Conservation (phyloP, 2,329 filamentous ascomycete genomes). For the Fusarium dlaminii region DNA sequence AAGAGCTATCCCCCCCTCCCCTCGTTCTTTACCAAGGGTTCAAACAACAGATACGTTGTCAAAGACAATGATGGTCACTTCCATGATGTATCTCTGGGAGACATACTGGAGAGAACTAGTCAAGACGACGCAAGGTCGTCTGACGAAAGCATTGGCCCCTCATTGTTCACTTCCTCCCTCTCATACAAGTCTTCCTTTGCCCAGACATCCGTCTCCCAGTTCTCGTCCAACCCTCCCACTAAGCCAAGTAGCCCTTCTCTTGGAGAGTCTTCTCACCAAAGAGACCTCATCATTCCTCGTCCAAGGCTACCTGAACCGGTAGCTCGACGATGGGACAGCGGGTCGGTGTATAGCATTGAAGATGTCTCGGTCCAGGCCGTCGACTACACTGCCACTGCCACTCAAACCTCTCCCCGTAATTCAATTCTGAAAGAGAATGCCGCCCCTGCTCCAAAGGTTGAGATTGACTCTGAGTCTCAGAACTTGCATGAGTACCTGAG, state of each 20-base stretch:
- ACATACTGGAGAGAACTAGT: not conserved
- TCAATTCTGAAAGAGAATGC: not conserved
- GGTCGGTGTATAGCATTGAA: not conserved
- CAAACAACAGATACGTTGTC: not conserved
- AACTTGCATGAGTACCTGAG: conserved; percentile 22
- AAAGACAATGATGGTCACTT: not conserved
- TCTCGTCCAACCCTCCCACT: not conserved
- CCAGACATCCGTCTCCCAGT: conserved; percentile 16
- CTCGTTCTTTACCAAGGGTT: conserved; percentile 1
- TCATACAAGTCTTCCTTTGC: conserved; percentile 29
- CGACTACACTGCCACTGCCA: conserved; percentile 1
- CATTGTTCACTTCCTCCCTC: conserved; percentile 7
- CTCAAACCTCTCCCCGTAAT: conserved; percentile 10
- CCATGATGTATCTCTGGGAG: not conserved
- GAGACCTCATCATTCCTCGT: not conserved
- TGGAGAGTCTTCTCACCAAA: not conserved
- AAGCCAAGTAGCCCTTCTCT: not conserved
- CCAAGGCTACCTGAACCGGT: conserved; percentile 5
- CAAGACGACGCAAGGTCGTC: conserved; percentile 11
- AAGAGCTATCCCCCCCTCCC: not conserved
- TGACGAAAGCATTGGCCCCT: conserved; percentile 8
- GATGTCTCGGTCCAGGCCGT: not conserved
- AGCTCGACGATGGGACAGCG: conserved; percentile 7
- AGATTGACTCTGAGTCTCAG: conserved; percentile 24
- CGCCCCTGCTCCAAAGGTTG: not conserved